Base-by-base conservation (phyloP, 1,139 yeast species). In the Geotrichum candidum region DNA sequence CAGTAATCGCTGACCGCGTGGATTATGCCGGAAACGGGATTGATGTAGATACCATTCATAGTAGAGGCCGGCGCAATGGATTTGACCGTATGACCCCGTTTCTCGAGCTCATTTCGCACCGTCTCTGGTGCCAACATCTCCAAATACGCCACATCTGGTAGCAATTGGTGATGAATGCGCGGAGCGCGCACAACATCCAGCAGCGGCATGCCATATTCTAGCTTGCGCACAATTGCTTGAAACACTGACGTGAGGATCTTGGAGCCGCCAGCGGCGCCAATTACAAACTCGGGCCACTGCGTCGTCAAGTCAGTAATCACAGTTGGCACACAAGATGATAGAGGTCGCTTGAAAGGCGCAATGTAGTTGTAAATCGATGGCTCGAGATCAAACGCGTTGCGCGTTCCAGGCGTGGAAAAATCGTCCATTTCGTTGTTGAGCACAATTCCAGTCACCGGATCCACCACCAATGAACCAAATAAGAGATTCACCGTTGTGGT, bases 251-350 rank as follows among this genome's bases (percentile, higher is more conserved):
- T 90, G n/a, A 88, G 80, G 60, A 94, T 94, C 63, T 96, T 79
- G 18, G 96, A 87, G 0, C 98, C 98, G 9, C 99, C 98, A 0
- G 98, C 95, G 0, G 97, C 96, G 0, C 98, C 98, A 65, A 92
- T 81, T 2, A 88, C 82, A 54, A 90, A 72, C 68, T 87, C 90
- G 0, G 89, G 84, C 18, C 68, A 45, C 71, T 82, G 75, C 6
- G 23, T 73, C 13, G 67, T 70, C n/a, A 79, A 78, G 64, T 84
- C 81, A 23, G 83, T 76, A 0, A 90, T 77, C 46, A 91, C 83
- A 0, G 90, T 81, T 1, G 98, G 98, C 0, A 89, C 82, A 29
- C 89, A 83, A 1, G 96, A 90, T 7, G 96, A 88, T 54, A 92
- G 77, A 2, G 99, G 98, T 64, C 98, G 79, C 69, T 88, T 88